A percentile compares a stretch with the other conserved stretches of the same genome.
These are phyloP conservation scores for Furcasterigmium sp. DNA, from an alignment of 2,329 filamentous ascomycete species.

Conservation along the genomic window DNA sequence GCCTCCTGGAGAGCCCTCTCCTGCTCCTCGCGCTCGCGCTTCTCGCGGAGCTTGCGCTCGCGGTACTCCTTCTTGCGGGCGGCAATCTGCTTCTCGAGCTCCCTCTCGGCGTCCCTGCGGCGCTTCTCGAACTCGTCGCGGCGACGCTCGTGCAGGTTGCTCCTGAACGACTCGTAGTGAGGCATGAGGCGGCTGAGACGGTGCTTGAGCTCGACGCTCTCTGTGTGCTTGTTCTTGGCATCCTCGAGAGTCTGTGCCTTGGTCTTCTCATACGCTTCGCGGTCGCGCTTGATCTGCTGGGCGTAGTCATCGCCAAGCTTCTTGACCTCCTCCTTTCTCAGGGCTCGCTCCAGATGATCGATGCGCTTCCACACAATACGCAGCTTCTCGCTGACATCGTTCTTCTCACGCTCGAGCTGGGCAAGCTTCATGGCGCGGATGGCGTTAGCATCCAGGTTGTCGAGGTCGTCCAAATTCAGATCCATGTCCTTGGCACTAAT, in stretches of 20 bases:
- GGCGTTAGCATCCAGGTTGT: slow-evolving; percentile 81
- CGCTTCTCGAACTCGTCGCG: slow-evolving; percentile 95
- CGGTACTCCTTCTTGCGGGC: slow-evolving; percentile 83
- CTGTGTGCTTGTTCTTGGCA: slow-evolving; percentile 82
- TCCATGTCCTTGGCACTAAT: slow-evolving; percentile 70
- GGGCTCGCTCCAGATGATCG: slow-evolving; percentile 94
- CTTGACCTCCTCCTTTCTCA: slow-evolving; percentile 92
- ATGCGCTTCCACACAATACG: slow-evolving; percentile 91
- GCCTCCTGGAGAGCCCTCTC: slow-evolving; percentile 76
- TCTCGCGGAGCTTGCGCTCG: slow-evolving; percentile 78
- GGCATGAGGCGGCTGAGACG: slow-evolving; percentile 80
- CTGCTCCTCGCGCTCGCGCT: slow-evolving; percentile 76
- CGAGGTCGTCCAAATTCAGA: slow-evolving; percentile 75
- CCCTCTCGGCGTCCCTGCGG: slow-evolving; percentile 83
- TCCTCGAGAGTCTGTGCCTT: slow-evolving; percentile 76
- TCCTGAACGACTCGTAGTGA: slow-evolving; percentile 79
- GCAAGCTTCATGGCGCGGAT: slow-evolving; percentile 93
- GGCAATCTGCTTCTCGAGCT: slow-evolving; percentile 87
- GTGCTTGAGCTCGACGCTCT: slow-evolving; percentile 89
- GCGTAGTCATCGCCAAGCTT: slow-evolving; percentile 84
- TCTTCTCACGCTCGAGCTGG: slow-evolving; percentile 97
- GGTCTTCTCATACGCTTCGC: slow-evolving; percentile 72
- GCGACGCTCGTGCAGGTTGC: slow-evolving; percentile 77
- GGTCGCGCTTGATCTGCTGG: slow-evolving; percentile 71
- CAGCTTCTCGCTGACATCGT: slow-evolving; percentile 85